These are phyloP conservation scores for Begonia masoniana DNA, from an alignment of 306 rosid genomes.

Conservation along the genomic window DNA sequence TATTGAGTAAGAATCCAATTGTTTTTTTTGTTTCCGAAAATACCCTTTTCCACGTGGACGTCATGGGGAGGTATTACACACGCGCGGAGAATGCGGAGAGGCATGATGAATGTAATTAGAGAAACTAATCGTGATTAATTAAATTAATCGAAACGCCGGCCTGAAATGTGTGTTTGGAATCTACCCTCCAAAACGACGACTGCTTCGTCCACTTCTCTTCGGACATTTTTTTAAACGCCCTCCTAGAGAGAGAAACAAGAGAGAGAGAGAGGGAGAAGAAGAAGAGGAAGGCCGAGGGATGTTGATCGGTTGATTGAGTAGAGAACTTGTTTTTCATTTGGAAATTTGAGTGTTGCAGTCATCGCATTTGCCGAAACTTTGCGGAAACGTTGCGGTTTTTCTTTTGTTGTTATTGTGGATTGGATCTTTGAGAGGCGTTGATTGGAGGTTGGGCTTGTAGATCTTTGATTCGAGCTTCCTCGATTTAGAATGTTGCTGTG, in stretches of 20 bases:
- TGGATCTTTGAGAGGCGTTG: too few species aligned
- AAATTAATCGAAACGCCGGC: slow-evolving; percentile 6
- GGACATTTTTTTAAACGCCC: not conserved
- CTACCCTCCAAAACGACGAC: slow-evolving; percentile 1
- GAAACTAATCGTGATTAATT: too few species aligned
- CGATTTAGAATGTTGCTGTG: too few species aligned
- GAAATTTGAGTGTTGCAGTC: slow-evolving; percentile 5
- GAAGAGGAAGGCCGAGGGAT: not conserved
- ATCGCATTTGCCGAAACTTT: too few species aligned
- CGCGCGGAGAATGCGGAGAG: not conserved
- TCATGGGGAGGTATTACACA: not conserved
- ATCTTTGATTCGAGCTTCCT: too few species aligned
- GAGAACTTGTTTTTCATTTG: not conserved
- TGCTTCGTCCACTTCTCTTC: slow-evolving; percentile 3
- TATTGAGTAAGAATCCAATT: not conserved
- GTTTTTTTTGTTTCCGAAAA: not conserved
- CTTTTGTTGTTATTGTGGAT: too few species aligned
- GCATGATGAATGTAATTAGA: not conserved
- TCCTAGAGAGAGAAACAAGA: slow-evolving; percentile 4
- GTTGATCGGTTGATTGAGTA: too few species aligned
- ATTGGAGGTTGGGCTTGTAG: too few species aligned
- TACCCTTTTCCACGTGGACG: not conserved
- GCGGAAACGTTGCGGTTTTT: not conserved
- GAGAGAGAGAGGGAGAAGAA: not conserved
- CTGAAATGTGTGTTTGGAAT: not conserved